phyloP scores from a whole-genome alignment of 495 filamentous ascomycete species.

The Sordaria brevicollis region DNA sequence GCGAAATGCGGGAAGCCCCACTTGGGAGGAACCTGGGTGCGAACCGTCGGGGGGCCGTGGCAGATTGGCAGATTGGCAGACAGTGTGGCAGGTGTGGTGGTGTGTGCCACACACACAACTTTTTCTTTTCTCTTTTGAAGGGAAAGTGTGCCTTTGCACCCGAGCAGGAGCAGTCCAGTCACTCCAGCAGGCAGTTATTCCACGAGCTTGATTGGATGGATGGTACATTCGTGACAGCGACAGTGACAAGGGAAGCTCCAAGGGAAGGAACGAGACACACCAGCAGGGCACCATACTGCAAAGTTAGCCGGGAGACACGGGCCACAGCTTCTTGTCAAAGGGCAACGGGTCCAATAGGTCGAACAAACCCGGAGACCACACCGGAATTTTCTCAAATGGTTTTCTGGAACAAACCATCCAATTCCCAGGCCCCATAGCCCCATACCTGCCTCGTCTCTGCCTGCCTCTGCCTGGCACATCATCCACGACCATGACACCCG shows the following conservation, averaged over 20 bases:
- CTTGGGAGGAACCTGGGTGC: neutral
- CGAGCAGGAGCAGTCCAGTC: too few relatives aligned
- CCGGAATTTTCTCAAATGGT: neutral
- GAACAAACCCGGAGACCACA: neutral
- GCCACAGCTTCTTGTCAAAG: neutral
- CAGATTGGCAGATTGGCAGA: neutral
- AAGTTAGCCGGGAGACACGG: neutral
- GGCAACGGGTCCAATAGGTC: neutral
- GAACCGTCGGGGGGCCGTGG: neutral
- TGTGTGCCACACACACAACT: too few relatives aligned
- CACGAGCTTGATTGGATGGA: neutral
- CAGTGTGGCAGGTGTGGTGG: too few relatives aligned
- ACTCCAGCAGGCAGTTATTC: neutral
- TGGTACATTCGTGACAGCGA: neutral
- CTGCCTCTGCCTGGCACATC: too few relatives aligned
- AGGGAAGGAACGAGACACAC: neutral
- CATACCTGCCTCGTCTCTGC: neutral
- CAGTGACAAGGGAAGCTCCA: neutral
- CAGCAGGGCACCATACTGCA: too few relatives aligned
- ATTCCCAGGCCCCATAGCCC: neutral
- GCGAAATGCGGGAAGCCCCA: conserved; percentile 11
- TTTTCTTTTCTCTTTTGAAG: neutral
- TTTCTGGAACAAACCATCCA: neutral
- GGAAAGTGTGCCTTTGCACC: neutral
- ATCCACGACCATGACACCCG: neutral